Base-by-base conservation (phyloP, 2,329 filamentous ascomycete genomes). In the Rasamsonia emersonii region DNA sequence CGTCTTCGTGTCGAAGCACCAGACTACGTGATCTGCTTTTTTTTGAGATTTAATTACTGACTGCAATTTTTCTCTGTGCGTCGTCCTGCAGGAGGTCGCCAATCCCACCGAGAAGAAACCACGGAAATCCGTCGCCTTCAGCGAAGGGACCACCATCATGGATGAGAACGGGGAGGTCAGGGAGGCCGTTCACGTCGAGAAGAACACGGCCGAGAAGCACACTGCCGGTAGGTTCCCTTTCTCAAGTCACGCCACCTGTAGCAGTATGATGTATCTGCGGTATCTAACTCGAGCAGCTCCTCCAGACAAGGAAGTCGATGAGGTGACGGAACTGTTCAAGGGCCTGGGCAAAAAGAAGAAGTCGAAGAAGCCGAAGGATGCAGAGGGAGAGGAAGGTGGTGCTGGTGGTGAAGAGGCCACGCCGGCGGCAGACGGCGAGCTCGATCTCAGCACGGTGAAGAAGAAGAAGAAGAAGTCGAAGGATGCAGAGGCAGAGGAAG, bases 71-170 rank as follows among this genome's bases (percentile, higher is more conserved):
- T 33, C 38, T 40, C 30, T 37, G 36, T 32, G n/a, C n/a, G n/a
- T n/a, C n/a, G n/a, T n/a, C n/a, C 28, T 36, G 35, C 40, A 68
- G 64, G 61, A 65, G 51, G 56, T 61, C 42, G 56, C 62, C 42
- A 46, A 59, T 40, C 49, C 59, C 21, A 45, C 57, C 38, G 72
- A 79, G 51, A 73, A 74, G 56, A 86, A 83, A 62, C 77, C 81
- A 53, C 82, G 88, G 66, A 94, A 96, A 68, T 93, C 86, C 28
- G 89, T 96, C 53, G 80, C 86, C 44, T 96, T 96, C 62, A 88
- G 81, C 58, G 83, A 91, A 63, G 84, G 85, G 54, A 76, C 85
- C 50, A 75, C 83, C 45, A 78, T 94, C 51, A 88, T 95, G 59
- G 84, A 93, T 68, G 76, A 77, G 62, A 84, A 94, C 71, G 89